Conservation (phyloP, 2,329 filamentous ascomycete genomes). For the Aureobasidium sp. region DNA sequence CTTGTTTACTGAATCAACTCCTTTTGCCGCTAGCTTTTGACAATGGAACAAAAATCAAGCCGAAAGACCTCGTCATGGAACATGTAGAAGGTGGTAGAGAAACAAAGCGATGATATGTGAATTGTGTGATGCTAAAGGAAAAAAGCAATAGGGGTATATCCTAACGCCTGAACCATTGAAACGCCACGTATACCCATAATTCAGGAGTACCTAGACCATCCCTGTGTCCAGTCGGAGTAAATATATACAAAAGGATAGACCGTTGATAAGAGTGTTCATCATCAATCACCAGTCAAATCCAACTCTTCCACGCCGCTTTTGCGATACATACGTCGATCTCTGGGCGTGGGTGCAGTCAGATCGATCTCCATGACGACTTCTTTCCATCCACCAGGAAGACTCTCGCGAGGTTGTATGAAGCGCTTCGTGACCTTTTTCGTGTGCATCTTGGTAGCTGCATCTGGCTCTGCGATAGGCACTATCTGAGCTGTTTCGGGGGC, state of each 20-base stretch:
- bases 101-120: too few species aligned
- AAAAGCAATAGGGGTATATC: too few species aligned
- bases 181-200: too few species aligned
- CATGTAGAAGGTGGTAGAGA: too few species aligned
- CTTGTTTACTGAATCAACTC: too few species aligned
- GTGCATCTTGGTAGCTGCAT: neutral
- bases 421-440: constrained; percentile 20
- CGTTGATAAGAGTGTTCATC: neutral
- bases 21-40: too few species aligned
- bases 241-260: neutral
- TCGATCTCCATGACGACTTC: constrained; percentile 26
- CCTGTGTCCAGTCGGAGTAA: too few species aligned
- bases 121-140: too few species aligned
- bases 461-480: neutral
- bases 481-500: neutral
- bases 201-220: too few species aligned
- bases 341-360: constrained; percentile 6
- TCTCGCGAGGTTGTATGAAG: constrained; percentile 27
- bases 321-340: constrained; percentile 23
- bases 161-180: too few species aligned
- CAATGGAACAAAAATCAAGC: too few species aligned
- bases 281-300: constrained; percentile 28
- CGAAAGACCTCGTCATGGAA: too few species aligned
- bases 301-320: constrained; percentile 31
- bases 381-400: constrained; percentile 30